Percentiles rank a stretch among this genome's conserved stretches.
Evolutionary conservation across 2,329 filamentous ascomycete species (phyloP).

Genomic region (Bipolaris sorokiniana): DNA sequence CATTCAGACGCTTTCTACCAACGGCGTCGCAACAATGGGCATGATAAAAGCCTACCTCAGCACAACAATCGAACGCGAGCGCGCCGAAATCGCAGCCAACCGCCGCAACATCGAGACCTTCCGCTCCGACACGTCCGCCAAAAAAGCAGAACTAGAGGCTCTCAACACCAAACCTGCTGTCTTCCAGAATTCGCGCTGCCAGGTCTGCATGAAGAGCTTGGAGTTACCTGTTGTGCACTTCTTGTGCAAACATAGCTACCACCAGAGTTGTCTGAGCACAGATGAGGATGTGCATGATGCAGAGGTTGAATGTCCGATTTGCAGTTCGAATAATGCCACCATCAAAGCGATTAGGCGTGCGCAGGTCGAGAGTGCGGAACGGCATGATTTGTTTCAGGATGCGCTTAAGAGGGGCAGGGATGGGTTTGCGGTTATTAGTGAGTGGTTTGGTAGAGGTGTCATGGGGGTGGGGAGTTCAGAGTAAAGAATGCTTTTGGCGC

Average conservation of each 20-base stretch:
- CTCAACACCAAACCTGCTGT: slow-evolving; percentile 80
- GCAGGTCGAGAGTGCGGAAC: slow-evolving; percentile 83
- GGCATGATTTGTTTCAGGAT: slow-evolving; percentile 87
- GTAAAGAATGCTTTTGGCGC: slow-evolving; percentile 11
- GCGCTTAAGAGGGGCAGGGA: slow-evolving; percentile 80
- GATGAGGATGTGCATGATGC: slow-evolving; percentile 65
- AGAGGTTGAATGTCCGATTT: slow-evolving; percentile 82
- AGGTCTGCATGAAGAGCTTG: slow-evolving; percentile 76
- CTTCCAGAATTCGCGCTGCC: slow-evolving; percentile 89
- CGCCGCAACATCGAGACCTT: slow-evolving; percentile 82
- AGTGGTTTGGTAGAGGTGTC: slow-evolving; percentile 93
- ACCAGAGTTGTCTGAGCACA: slow-evolving; percentile 82
- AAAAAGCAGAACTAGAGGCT: slow-evolving; percentile 78
- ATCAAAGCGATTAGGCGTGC: slow-evolving; percentile 84
- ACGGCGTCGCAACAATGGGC: slow-evolving; percentile 91
- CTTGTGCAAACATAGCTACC: slow-evolving; percentile 95
- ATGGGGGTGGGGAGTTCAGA: slow-evolving; percentile 64
- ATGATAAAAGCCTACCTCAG: slow-evolving; percentile 94
- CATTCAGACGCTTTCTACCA: slow-evolving; percentile 83
- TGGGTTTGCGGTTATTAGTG: slow-evolving; percentile 86
- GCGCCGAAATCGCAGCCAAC: slow-evolving; percentile 84
- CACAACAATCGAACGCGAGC: slow-evolving; percentile 85
- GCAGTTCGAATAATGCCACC: slow-evolving; percentile 81
- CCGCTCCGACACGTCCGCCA: slow-evolving; percentile 79
- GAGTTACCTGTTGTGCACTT: slow-evolving; percentile 95